These are phyloP conservation scores for Phragmites australis DNA, from an alignment of 176 grass and related monocot genomes.

Conservation along the genomic window DNA sequence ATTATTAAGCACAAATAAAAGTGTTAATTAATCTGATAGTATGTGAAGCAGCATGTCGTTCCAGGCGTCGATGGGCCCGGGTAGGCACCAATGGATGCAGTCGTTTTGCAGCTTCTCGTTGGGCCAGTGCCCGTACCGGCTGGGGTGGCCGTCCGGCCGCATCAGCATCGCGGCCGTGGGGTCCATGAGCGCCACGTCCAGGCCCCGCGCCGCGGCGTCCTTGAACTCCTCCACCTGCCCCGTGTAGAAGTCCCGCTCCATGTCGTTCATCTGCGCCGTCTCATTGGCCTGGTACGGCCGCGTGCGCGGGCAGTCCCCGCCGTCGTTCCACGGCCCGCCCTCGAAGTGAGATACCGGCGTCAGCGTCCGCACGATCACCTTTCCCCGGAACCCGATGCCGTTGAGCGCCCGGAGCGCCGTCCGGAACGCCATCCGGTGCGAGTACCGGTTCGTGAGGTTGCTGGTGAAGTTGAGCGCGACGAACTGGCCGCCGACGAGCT, in stretches of 20 bases:
- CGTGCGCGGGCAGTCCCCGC: conserved; percentile 58
- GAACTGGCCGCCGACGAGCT: conserved; percentile 55
- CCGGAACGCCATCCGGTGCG: conserved; percentile 57
- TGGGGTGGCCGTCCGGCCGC: conserved; percentile 77
- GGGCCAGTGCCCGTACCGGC: conserved; percentile 53
- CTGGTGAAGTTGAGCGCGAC: conserved; percentile 52
- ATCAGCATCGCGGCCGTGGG: conserved; percentile 47
- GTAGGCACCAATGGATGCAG: conserved; percentile 81
- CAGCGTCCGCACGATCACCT: conserved; percentile 58
- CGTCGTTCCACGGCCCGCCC: conserved; percentile 59
- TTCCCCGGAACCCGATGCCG: conserved; percentile 25
- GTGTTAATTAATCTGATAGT: conserved; percentile 35
- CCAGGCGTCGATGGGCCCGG: conserved; percentile 63
- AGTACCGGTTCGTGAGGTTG: conserved; percentile 47
- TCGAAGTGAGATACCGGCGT: conserved; percentile 76
- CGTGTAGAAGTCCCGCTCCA: conserved; percentile 57
- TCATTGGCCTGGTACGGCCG: conserved; percentile 50
- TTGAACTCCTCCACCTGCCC: conserved; percentile 69
- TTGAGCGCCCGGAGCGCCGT: conserved; percentile 44
- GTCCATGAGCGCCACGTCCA: conserved; percentile 53
- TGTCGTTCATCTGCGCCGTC: conserved; percentile 30
- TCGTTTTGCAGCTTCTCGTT: conserved; percentile 58
- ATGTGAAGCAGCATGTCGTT: conserved; percentile 71
- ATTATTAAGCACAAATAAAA: not conserved
- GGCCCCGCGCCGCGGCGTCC: conserved; percentile 38